Conservation (phyloP, 176 grass and related monocot genomes). For the Poa pratensis region DNA sequence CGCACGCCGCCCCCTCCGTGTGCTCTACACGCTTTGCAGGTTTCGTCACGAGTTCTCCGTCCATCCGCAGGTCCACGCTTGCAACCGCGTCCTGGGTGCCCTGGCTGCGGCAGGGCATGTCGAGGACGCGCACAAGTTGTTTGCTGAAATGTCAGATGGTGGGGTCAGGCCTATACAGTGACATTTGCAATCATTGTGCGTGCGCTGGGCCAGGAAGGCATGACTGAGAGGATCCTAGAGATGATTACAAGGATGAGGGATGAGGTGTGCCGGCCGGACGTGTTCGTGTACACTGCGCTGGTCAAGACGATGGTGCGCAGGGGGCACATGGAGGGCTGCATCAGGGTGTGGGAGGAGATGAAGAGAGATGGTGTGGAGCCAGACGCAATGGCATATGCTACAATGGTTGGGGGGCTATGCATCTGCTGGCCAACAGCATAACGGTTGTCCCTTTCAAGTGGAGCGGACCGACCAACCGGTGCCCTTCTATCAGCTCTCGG, state of each 20-base stretch:
- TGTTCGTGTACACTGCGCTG: slow-evolving; percentile 83
- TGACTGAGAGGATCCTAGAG: slow-evolving; percentile 55
- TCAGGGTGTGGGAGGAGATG: slow-evolving; percentile 91
- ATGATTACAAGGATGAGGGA: slow-evolving; percentile 66
- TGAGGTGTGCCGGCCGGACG: slow-evolving; percentile 62
- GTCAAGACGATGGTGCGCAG: slow-evolving; percentile 69
- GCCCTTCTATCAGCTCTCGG: too few relatives aligned
- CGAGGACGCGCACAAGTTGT: slow-evolving; percentile 58
- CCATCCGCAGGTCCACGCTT: slow-evolving; percentile 62
- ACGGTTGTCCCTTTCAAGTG: too few relatives aligned
- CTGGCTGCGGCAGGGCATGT: slow-evolving; percentile 59
- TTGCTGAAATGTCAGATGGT: slow-evolving; percentile 64
- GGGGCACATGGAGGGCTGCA: slow-evolving; percentile 74
- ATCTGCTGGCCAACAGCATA: not conserved
- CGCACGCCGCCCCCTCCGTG: slow-evolving; percentile 58
- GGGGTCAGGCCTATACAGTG: slow-evolving; percentile 48
- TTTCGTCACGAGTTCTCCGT: slow-evolving; percentile 68
- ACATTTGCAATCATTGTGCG: slow-evolving; percentile 74
- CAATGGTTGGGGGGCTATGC: slow-evolving; percentile 67
- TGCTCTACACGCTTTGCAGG: slow-evolving; percentile 65
- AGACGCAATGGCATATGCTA: slow-evolving; percentile 74
- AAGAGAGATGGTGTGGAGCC: slow-evolving; percentile 60
- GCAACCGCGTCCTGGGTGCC: slow-evolving; percentile 75
- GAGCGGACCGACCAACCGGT: too few relatives aligned
- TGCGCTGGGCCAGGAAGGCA: slow-evolving; percentile 50